Percentiles rank a stretch among this genome's conserved stretches.
Evolutionary conservation across 306 rosid genomes (phyloP).

Genomic region (Cucurbita ficifolia): DNA sequence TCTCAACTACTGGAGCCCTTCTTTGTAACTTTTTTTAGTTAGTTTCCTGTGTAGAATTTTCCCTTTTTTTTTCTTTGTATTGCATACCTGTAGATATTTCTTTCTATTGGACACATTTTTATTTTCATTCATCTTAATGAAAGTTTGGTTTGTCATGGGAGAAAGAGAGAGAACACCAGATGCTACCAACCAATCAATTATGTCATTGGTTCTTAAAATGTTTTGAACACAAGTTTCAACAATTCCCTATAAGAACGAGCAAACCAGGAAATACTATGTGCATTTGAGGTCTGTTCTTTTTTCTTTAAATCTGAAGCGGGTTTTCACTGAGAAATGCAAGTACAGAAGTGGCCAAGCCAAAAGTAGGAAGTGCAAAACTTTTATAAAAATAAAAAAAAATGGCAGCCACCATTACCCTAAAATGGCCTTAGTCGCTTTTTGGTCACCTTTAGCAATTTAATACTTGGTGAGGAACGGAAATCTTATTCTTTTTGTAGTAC

Average conservation of each 20-base stretch:
- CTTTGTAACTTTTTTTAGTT: neutral
- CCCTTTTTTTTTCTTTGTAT: neutral
- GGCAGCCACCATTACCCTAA: neutral
- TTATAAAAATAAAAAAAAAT: neutral
- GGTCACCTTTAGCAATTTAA: no score
- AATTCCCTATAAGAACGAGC: neutral
- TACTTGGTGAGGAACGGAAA: no score
- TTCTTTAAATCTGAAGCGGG: neutral
- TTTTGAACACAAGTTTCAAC: neutral
- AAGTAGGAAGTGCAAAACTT: neutral
- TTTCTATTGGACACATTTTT: no score
- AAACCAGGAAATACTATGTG: neutral
- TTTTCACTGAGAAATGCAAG: neutral
- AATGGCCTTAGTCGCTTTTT: neutral
- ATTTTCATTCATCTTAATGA: neutral
- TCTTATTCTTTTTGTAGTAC: neutral
- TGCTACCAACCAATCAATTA: neutral
- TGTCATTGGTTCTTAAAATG: neutral
- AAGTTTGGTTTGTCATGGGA: neutral
- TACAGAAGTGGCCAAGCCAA: neutral
- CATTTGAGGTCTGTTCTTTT: neutral
- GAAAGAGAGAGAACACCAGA: neutral
- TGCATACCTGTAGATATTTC: no score
- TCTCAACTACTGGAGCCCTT: neutral
- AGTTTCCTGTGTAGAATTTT: neutral